Evolutionary conservation across 2,329 filamentous ascomycete genomes (phyloP).

Genomic region (Clarireedia sp.): DNA sequence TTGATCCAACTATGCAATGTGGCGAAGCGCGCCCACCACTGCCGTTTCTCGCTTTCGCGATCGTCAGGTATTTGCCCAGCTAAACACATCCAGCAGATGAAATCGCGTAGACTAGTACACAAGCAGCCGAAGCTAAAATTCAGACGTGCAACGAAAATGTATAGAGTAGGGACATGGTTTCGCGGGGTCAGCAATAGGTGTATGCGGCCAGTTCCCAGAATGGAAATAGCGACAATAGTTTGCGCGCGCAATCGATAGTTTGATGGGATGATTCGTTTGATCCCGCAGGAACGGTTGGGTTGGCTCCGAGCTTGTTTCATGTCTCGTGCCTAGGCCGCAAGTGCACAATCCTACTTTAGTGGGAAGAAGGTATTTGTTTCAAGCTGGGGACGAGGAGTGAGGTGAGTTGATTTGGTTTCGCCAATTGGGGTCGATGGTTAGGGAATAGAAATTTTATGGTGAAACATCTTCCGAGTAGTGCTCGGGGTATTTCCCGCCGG

Average conservation of each 20-base stretch:
- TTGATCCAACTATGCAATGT: background rate
- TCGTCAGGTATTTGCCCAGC: background rate
- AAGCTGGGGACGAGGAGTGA: too few species aligned
- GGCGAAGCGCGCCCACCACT: background rate
- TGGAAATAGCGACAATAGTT: background rate
- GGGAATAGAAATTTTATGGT: too few species aligned
- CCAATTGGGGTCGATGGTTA: too few species aligned
- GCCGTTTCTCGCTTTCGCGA: background rate
- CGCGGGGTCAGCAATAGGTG: background rate
- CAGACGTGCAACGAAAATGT: slow-evolving; percentile 11
- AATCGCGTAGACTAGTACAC: background rate
- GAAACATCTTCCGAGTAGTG: too few species aligned
- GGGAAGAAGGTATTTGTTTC: too few species aligned
- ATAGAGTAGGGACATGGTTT: background rate
- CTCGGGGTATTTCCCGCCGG: too few species aligned
- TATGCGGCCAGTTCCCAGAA: background rate
- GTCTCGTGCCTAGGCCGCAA: too few species aligned
- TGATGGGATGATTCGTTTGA: background rate
- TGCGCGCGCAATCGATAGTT: background rate
- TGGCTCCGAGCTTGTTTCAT: background rate
- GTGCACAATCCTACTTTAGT: too few species aligned
- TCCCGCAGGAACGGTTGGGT: background rate
- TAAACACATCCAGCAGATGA: background rate
- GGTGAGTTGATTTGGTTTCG: too few species aligned
- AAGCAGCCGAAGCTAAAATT: slow-evolving; percentile 8